Base-by-base conservation (phyloP, 2,329 filamentous ascomycete genomes). In the Trichoderma polysporum region DNA sequence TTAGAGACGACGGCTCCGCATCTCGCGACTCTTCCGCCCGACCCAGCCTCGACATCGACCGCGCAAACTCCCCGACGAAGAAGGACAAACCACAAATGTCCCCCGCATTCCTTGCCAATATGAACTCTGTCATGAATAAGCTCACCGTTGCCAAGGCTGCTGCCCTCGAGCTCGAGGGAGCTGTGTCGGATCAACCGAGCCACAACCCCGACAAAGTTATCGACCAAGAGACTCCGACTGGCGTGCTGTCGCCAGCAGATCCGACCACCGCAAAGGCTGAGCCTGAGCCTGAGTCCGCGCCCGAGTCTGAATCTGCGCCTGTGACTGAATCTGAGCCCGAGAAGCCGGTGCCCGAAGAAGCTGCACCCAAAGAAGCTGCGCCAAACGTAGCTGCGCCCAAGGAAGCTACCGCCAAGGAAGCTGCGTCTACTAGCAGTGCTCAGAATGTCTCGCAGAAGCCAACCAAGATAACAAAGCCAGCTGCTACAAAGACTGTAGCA, bases 201-300 rank as follows among this genome's bases (percentile, higher is more conserved):
- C 69, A 74, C 58, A 81, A 79, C 49, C 77, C 78, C 2, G 80
- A 81, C 70, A 81, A 82, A 71, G 70, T 77, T 27, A 71, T 75
- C n/a, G 79, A 79, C 29, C 73, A 78, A 62, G 79, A 82, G 68
- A 76, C 79, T 41, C 69, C 75, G 10, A 73, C 75, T 19, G 74
- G 75, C 22, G 73, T 73, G 63, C 70, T 78, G 52, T 72, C 73
- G 5, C 66, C 77, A 3, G 74, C 75, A 4, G 73, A 77, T 39
- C 75, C 77, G 17, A 74, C 66, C 37, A 49, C 52, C 45, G 58
- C 57, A 45, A 66, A 59, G 33, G n/a, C 61, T 50, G 56, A 66
- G n/a, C n/a, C 65, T 4, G 58, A 22, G 49, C 22, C 27, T 15
- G 37, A 56, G 33, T 17, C 57, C 58, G 61, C 53, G 9, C 27